Evolutionary conservation across 139 green algal species (phyloP).

Genomic region (Astrephomene gubernaculifera): DNA sequence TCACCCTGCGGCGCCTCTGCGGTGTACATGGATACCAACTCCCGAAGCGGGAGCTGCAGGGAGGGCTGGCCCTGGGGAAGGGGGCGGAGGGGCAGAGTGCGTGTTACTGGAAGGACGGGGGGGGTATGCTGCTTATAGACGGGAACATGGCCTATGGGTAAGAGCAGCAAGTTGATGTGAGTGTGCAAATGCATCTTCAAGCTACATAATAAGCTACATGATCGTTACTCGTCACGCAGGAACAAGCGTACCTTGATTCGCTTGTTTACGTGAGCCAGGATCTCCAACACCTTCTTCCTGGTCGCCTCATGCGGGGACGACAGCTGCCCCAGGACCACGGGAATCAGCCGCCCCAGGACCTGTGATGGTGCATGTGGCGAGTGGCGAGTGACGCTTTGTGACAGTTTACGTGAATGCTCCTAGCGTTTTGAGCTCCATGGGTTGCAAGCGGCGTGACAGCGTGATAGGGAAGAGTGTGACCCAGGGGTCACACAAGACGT

Average conservation of each 20-base stretch:
- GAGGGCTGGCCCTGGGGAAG: constrained; percentile 14
- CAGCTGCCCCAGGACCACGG: constrained; percentile 71
- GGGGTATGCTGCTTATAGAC: background rate
- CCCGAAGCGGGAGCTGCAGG: constrained; percentile 80
- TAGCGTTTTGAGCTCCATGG: no score
- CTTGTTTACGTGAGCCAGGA: constrained; percentile 95
- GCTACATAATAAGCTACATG: no score
- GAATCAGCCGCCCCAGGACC: constrained; percentile 83
- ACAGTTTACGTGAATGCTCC: no score
- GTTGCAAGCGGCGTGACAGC: no score
- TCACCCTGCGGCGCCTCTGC: background rate
- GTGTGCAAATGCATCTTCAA: no score
- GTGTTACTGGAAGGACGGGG: background rate
- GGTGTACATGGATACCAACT: constrained; percentile 65
- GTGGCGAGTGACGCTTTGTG: no score
- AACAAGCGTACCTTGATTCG: constrained; percentile 68
- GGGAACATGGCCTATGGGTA: no score
- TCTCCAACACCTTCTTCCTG: constrained; percentile 70
- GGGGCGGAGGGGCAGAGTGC: background rate
- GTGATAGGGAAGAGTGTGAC: no score
- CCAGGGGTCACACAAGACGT: no score
- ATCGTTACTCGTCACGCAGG: background rate
- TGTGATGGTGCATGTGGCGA: constrained; percentile 20
- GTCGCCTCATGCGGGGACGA: constrained; percentile 54
- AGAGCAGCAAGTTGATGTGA: no score